These are phyloP conservation scores for Solanum hybrid DNA, from an alignment of 305 asterid species.

Conservation along the genomic window DNA sequence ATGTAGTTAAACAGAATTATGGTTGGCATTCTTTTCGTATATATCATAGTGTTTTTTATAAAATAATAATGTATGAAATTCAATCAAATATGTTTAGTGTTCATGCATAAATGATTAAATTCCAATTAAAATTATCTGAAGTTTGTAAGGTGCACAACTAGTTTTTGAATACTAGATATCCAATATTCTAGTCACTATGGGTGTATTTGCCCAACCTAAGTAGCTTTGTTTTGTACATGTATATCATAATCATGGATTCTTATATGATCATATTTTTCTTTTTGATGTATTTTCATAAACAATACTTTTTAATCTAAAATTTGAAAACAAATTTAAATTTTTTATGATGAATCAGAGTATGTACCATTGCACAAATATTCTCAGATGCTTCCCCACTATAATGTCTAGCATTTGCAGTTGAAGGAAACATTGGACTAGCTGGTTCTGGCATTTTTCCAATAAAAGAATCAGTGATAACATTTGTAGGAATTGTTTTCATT, in stretches of 20 bases:
- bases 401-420: slow-evolving; percentile 35
- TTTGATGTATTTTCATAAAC: background rate
- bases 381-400: slow-evolving; percentile 35
- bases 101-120: no score
- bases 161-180: no score
- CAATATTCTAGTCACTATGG: background rate
- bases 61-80: no score
- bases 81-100: no score
- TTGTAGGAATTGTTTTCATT: background rate
- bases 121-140: no score
- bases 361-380: slow-evolving; percentile 30
- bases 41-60: no score
- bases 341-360: background rate
- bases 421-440: slow-evolving; percentile 40
- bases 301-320: slow-evolving; percentile 23
- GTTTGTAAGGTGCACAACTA: no score
- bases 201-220: background rate
- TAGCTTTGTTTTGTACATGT: background rate
- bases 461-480: slow-evolving; percentile 10
- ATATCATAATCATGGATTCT: background rate
- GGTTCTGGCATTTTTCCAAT: slow-evolving; percentile 32
- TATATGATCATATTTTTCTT: no score
- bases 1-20: no score
- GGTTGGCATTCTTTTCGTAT: no score
- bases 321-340: background rate